Evolutionary conservation across 2,329 filamentous ascomycete species (phyloP), one percentile per base, ranked within the genome.

Genomic region (Apiospora koreana): DNA sequence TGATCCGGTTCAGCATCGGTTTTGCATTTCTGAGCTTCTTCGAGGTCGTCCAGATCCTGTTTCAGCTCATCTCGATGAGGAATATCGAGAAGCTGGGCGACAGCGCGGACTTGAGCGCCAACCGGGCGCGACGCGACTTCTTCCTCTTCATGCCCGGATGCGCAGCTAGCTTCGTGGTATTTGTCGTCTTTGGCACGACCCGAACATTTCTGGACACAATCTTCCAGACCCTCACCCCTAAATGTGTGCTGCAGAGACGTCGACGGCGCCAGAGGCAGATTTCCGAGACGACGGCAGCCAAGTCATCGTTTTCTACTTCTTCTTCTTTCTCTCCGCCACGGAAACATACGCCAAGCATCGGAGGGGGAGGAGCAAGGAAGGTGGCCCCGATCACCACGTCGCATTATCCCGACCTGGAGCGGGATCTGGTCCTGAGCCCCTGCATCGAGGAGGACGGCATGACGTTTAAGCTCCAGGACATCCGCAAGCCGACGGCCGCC

Each of bases 1-100:
- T 82, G n/a, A 76, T 78, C 7, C 77, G 81, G 21, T 83, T 83
- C 67, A 76, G 79, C 1, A 79, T 82, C 35, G 79, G 77, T 21
- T 81, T 83, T 67, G 66, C 79, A 12, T 76, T 82, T 65, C 73
- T 83, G 9, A 75, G 79, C 10, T 68, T 73, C 12, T 81, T 82
- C 66, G 79, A 82, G 70, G 72, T 80, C 10, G 72, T 77, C 28
- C 77, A 78, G 6, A 79, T 83, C 25, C 46, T 80, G 4, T 79
- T 77, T 18, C 77, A 80, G 69, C 35, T 81, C 10, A 65, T 75
- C 14, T 76, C 79, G 68, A 48, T 74, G 4, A 73, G 70, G 3
- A 77, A 74, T 14, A 72, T 70, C 10, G 75, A 78, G 21, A 72
- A 73, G n/a, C 46, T 77, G 31, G 74, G 74, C 0, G 73, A 75